Evolutionary conservation across 805 yeast species (phyloP).

Genomic region (Zygosaccharomyces siamensis): DNA sequence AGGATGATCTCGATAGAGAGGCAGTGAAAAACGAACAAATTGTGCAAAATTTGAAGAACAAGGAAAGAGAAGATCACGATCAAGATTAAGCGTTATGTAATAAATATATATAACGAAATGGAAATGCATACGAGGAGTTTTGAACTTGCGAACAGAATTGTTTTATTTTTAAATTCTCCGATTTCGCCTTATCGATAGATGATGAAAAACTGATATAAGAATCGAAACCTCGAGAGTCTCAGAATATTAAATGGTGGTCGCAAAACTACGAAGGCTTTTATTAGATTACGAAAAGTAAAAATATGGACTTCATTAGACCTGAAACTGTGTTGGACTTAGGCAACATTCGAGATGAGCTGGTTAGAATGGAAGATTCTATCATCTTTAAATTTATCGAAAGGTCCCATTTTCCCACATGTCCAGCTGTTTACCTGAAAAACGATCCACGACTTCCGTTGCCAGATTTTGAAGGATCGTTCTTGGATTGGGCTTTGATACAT

Average conservation of each 20-base stretch:
- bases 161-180: background rate
- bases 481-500: conserved; percentile 80
- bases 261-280: background rate
- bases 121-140: background rate
- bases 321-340: conserved; percentile 72
- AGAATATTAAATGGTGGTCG: background rate
- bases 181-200: background rate
- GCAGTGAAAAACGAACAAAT: conserved; percentile 67
- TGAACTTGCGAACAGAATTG: background rate
- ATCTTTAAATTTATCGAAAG: conserved; percentile 90
- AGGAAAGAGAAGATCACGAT: background rate
- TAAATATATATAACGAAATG: background rate
- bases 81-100: background rate
- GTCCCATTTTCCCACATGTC: conserved; percentile 76
- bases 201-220: background rate
- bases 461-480: conserved; percentile 69
- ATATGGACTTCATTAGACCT: conserved; percentile 81
- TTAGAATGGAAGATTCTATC: conserved; percentile 95
- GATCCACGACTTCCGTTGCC: conserved; percentile 50
- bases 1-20: conserved; percentile 35
- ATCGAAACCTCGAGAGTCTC: background rate
- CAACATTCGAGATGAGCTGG: conserved; percentile 78
- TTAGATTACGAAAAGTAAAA: background rate
- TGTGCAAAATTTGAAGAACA: conserved; percentile 46
- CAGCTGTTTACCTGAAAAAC: conserved; percentile 62